phyloP scores from a whole-genome alignment of 208 protist genomes.

The Trypanosoma theileri region DNA sequence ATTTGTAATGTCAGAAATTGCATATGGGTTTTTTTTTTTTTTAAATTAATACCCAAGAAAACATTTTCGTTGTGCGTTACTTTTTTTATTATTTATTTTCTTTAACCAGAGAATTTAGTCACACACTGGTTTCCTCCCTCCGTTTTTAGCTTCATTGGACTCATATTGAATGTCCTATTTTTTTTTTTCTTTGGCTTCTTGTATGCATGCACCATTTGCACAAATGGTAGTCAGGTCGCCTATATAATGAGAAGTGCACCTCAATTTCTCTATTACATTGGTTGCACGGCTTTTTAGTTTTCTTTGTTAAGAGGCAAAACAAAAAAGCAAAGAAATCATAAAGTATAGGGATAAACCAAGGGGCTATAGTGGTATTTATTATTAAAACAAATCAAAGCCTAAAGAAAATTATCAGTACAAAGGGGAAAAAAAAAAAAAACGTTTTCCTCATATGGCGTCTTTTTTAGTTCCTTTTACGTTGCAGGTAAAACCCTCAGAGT shows the following conservation, averaged over 20 bases:
- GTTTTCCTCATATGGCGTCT: not conserved
- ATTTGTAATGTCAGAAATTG: not conserved
- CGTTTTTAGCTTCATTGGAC: not conserved
- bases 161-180: not conserved
- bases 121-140: no score
- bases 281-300: not conserved
- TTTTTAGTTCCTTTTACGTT: slow-evolving; percentile 34
- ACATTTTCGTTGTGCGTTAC: not conserved
- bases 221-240: no score
- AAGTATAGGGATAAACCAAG: not conserved
- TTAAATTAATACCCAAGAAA: not conserved
- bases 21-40: slow-evolving; percentile 14
- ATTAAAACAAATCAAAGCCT: no score
- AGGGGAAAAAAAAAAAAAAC: slow-evolving; percentile 3
- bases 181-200: not conserved
- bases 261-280: no score
- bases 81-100: slow-evolving; percentile 11
- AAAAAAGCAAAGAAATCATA: slow-evolving; percentile 1
- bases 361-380: no score
- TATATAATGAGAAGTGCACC: no score
- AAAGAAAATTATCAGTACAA: not conserved
- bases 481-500: slow-evolving; percentile 21
- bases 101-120: not conserved
- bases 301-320: not conserved
- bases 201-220: no score